Evolutionary conservation across 192 early-diverging fungal species (phyloP), one percentile per base, ranked within the genome.

Genomic region (Lunasporangiospora selenospora): DNA sequence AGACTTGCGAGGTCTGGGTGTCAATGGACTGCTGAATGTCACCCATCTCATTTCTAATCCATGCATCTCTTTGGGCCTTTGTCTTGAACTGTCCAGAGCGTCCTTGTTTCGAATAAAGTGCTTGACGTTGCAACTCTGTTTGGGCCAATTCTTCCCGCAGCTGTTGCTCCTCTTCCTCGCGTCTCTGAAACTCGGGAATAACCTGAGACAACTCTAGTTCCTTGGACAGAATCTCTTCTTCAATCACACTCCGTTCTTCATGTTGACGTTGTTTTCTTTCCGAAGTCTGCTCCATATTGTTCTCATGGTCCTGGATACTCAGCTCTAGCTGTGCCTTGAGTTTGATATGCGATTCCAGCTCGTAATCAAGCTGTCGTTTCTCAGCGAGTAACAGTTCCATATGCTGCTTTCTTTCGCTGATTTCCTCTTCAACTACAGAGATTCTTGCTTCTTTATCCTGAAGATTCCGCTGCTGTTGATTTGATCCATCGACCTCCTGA

Each of bases 51-150:
- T 62, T 67, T 4, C 77, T 75, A 37, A 99, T 75, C 86, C 87
- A 96, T 6, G 49, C 37, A 63, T 99, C 95, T 34, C 97, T 89
- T 37, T 95, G 88, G 1, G 50, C 67, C 55, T 92, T 84, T 52
- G 70, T 90, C 16, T 53, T 31, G 69, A 97, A 97, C 65, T 89
- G 89, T 2, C 85, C 78, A n/a, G 85, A 86, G 12, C 95, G 89
- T 12, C 91, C 93, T 69, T 95, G 92, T 75, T 94, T 97, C 24
- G 90, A 85, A 57, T 90, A 83, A n/a, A 99, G 81, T 3, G 85
- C 80, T 58, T 91, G 85, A 40, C 86, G 86, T 65, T 93, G 84
- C 37, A 89, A 63, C 31, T 96, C 89, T 29, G 81, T 62, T 15
- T 80, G 61, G 26, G 86, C 85, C 24, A 90, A 98, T 89, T 82